A percentile compares a stretch with the other conserved stretches of the same genome.
phyloP scores from a whole-genome alignment of 2,329 filamentous ascomycete genomes.

The Ophiostoma sp. region DNA sequence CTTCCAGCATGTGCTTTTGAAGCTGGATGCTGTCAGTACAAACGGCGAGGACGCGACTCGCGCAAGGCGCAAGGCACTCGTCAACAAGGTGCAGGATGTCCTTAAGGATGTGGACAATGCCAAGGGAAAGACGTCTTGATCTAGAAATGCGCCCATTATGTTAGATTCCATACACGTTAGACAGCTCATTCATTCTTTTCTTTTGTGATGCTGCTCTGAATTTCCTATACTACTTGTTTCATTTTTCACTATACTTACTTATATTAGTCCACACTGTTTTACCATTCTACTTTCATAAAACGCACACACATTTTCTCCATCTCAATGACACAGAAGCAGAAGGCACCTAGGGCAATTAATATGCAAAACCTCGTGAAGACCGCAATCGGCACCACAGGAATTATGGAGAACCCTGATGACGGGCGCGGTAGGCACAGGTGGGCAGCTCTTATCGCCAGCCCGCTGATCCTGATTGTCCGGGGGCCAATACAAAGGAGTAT shows the following conservation, averaged over 20 bases:
- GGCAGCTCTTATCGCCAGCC: neutral
- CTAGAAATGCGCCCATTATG: neutral
- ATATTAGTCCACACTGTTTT: neutral
- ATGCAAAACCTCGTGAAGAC: neutral
- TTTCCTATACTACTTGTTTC: neutral
- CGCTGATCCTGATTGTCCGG: neutral
- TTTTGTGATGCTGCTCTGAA: neutral
- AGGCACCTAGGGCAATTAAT: too few species aligned
- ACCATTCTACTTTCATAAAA: neutral
- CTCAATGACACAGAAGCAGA: too few species aligned
- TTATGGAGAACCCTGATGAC: neutral
- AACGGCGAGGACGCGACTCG: slow-evolving; percentile 67
- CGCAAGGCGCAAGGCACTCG: slow-evolving; percentile 67
- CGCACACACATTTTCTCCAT: neutral
- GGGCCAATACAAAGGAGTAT: too few species aligned
- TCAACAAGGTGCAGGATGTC: slow-evolving; percentile 68
- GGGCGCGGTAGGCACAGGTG: neutral
- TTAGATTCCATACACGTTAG: neutral
- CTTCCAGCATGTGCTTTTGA: slow-evolving; percentile 72
- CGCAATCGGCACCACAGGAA: neutral
- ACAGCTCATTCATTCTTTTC: neutral
- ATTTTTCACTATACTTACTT: neutral
- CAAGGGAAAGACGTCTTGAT: slow-evolving; percentile 24
- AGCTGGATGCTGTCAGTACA: slow-evolving; percentile 74
- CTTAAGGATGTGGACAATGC: slow-evolving; percentile 63